Evolutionary conservation across 2,329 filamentous ascomycete genomes (phyloP), one percentile per base, ranked within the genome.

Genomic region (Pestalotiopsis sp.): DNA sequence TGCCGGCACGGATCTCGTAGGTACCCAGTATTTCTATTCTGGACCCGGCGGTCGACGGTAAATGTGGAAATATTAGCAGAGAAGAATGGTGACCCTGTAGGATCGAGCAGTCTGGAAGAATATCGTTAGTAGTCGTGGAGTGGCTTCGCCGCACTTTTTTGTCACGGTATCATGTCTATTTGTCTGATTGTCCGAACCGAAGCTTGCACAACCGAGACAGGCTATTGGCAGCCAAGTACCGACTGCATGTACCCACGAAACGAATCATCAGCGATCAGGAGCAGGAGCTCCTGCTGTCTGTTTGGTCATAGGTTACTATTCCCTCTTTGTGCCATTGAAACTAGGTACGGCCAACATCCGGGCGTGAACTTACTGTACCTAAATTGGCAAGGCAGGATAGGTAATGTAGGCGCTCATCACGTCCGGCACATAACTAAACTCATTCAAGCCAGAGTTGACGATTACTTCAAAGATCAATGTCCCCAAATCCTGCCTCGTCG

Each of bases 71-170:
- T 52, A 52, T 52, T 52, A 52, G 44, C 44, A 52, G 17, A 52
- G 17, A 52, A 52, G 44, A 22, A 52, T 52, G 14, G 20, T 52
- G 44, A n/a, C 14, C 20, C 17, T 17, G 44, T 9, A 52, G 44
- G 44, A n/a, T 52, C 44, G 30, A 35, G 9, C 30, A 52, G 44
- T 52, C 17, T 52, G 44, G 17, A 52, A 52, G 44, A 52, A 52
- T 52, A 35, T 35, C 30, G 30, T 35, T 35, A 2, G 30, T 52
- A 52, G 44, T 52, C 17, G 26, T 26, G 26, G 20, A 52, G 20
- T 10, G 20, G 68, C 66, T 75, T 77, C 52, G 66, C 44, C 44
- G 44, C 71, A 64, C 73, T 70, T 67, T 35, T 9, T 35, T 35
- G 68, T 73, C 66, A 68, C 73, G 60, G 66, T 38, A 52, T 52